Conservation (phyloP, 2,329 filamentous ascomycete species). For the Tolypocladium paradoxum region DNA sequence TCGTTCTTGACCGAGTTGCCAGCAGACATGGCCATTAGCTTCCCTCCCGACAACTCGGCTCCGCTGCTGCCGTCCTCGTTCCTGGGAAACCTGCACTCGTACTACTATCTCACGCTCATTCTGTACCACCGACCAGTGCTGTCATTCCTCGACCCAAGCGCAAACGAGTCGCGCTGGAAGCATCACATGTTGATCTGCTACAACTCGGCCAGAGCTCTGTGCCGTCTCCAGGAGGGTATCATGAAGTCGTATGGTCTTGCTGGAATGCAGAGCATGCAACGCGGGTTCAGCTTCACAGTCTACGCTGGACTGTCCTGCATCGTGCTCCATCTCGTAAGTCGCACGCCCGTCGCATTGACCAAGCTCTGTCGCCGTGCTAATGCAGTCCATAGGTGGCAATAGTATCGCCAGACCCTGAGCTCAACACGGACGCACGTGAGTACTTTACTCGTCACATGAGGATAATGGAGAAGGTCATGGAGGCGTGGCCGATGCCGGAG, state of each 20-base stretch:
- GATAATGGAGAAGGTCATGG: constrained; percentile 75
- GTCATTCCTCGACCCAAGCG: constrained; percentile 62
- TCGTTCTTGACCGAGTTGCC: constrained; percentile 71
- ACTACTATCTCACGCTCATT: constrained; percentile 77
- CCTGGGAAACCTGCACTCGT: constrained; percentile 78
- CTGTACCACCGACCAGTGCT: constrained; percentile 83
- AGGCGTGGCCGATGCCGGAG: constrained; percentile 78
- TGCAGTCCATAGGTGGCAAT: constrained; percentile 59
- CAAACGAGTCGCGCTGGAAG: constrained; percentile 68
- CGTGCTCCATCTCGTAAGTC: constrained; percentile 79
- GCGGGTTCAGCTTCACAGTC: constrained; percentile 92
- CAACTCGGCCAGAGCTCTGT: constrained; percentile 72
- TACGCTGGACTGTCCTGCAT: constrained; percentile 86
- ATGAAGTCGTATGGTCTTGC: constrained; percentile 65
- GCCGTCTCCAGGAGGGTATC: constrained; percentile 76
- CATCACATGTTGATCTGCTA: constrained; percentile 81
- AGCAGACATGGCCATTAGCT: constrained; percentile 64
- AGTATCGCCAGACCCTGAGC: constrained; percentile 81
- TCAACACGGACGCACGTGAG: constrained; percentile 73
- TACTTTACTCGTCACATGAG: constrained; percentile 94
- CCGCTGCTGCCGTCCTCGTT: constrained; percentile 83
- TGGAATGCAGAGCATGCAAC: constrained; percentile 82
- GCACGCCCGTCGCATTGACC: neutral
- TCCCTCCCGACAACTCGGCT: constrained; percentile 65
- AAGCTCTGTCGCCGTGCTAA: constrained; percentile 6